Percentiles rank a stretch among this genome's conserved stretches.
Conservation (phyloP, 1,284 basidiomycete genomes). For the Singerocomus inundabilis region DNA sequence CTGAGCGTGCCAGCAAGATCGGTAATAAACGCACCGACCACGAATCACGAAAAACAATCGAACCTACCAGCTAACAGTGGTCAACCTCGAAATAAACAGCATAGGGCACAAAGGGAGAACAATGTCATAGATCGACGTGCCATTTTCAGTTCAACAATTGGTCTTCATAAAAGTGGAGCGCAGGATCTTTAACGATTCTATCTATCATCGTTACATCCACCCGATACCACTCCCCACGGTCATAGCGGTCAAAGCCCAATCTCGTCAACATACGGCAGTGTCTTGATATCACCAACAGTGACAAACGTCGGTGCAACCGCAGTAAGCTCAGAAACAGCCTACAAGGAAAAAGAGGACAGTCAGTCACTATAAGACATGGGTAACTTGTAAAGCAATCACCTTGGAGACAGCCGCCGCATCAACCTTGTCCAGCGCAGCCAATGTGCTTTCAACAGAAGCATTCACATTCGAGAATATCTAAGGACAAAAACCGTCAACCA, state of each 20-base stretch:
- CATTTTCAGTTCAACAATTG: neutral
- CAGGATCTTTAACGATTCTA: conserved; percentile 13
- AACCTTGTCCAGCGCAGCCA: conserved; percentile 63
- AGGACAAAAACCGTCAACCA: neutral
- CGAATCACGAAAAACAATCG: neutral
- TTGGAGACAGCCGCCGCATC: conserved; percentile 59
- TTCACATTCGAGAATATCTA: conserved; percentile 61
- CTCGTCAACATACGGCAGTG: conserved; percentile 84
- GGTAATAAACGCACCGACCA: neutral
- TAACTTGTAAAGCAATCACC: conserved; percentile 39
- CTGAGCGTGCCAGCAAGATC: too few relatives aligned
- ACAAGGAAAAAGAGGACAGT: neutral
- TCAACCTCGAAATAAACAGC: neutral
- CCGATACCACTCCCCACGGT: conserved; percentile 4
- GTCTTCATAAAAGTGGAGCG: neutral
- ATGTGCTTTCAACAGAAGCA: conserved; percentile 50
- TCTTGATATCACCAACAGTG: conserved; percentile 73
- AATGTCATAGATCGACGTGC: too few relatives aligned
- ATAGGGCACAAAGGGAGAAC: neutral
- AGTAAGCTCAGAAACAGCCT: conserved; percentile 57
- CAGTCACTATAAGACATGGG: neutral
- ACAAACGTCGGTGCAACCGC: conserved; percentile 83
- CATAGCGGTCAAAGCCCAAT: conserved; percentile 63
- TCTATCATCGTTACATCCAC: conserved; percentile 20
- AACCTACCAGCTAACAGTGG: neutral